phyloP scores from a whole-genome alignment of 2,329 filamentous ascomycete genomes.

The Fusarium lyarnte region DNA sequence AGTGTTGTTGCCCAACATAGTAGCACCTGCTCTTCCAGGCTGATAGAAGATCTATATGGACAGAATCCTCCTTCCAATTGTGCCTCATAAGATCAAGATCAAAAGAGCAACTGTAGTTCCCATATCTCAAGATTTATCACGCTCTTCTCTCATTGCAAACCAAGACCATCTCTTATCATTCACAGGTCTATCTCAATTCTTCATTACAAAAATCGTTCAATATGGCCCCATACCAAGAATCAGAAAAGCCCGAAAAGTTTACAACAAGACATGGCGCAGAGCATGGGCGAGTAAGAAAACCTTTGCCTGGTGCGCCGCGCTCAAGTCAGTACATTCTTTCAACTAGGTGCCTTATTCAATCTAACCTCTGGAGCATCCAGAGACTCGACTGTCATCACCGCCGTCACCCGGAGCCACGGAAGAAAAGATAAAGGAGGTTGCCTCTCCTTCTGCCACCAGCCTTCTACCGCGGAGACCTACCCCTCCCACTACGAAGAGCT shows the following conservation, averaged over 20 bases:
- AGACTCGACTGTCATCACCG: too few relatives aligned
- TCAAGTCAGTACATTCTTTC: neutral
- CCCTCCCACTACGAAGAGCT: neutral
- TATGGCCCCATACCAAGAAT: neutral
- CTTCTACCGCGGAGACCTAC: fast-evolving
- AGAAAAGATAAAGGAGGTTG: neutral
- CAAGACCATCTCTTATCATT: neutral
- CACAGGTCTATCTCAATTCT: neutral
- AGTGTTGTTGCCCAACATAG: neutral
- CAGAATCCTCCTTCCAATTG: neutral
- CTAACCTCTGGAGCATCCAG: neutral
- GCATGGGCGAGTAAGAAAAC: neutral
- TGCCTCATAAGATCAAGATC: neutral
- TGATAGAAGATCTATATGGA: neutral
- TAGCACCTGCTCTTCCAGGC: neutral
- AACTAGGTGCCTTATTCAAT: neutral
- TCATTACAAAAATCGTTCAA: neutral
- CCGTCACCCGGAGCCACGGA: fast-evolving
- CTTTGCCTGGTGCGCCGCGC: neutral
- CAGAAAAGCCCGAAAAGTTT: neutral
- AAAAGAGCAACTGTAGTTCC: neutral
- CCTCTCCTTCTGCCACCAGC: neutral
- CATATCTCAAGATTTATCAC: neutral
- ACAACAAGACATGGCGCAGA: neutral
- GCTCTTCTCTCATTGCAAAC: neutral